These are phyloP conservation scores for Pyrenochaeta sp. DNA, from an alignment of 2,329 filamentous ascomycete species.

Conservation along the genomic window DNA sequence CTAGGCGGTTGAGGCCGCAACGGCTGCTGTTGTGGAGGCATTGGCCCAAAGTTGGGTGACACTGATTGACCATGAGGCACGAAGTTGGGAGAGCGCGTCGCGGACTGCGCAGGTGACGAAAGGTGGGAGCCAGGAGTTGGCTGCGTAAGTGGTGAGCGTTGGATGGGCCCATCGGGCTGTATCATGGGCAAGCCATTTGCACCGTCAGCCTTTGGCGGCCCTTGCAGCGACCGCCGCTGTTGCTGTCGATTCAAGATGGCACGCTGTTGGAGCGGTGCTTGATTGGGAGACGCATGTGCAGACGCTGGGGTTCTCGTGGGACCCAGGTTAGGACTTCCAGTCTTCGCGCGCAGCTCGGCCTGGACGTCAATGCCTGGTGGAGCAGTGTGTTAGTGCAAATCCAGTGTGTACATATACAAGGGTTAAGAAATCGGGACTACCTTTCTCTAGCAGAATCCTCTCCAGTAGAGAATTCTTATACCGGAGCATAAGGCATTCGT, in stretches of 20 bases:
- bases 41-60: constrained; percentile 66
- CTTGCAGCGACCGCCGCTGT: constrained; percentile 74
- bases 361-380: constrained; percentile 90
- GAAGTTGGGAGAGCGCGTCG: constrained; percentile 68
- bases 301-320: constrained; percentile 66
- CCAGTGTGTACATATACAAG: constrained; percentile 5
- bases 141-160: constrained; percentile 76
- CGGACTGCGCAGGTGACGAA: constrained; percentile 68
- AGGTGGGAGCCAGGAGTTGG: constrained; percentile 84
- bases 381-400: constrained; percentile 27
- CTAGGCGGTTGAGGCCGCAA: constrained; percentile 58
- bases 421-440: constrained; percentile 55
- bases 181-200: constrained; percentile 52
- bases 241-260: constrained; percentile 83
- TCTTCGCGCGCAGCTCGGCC: constrained; percentile 92
- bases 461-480: constrained; percentile 98
- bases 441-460: constrained; percentile 94
- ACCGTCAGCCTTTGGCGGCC: constrained; percentile 75
- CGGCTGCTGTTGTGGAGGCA: constrained; percentile 55
- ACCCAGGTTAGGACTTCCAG: constrained; percentile 81
- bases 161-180: constrained; percentile 51
- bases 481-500: constrained; percentile 96
- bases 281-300: constrained; percentile 60
- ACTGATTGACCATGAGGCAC: constrained; percentile 66
- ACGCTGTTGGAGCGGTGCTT: constrained; percentile 77